Evolutionary conservation across 1,284 basidiomycete genomes (phyloP), one percentile per base, ranked within the genome.

Genomic region (Inonotus hispidus): DNA sequence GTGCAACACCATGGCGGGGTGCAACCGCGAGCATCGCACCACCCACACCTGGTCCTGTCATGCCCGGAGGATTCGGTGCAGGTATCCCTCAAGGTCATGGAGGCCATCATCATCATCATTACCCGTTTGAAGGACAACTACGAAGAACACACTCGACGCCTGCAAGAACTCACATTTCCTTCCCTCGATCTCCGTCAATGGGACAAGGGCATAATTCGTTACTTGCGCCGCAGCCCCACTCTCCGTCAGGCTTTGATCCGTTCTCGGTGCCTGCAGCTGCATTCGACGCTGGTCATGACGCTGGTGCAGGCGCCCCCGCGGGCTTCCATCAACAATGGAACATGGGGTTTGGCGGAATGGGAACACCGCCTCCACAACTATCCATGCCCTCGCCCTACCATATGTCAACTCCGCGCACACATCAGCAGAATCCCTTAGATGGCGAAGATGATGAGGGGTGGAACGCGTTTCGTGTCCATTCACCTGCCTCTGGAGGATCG

Each of bases 61-160:
- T 52, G 10, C 49, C 56, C n/a, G 56, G 60, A 2, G 60, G 60
- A 19, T 62, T 62, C 37, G 60, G 60, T 27, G 60, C 60, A 41
- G 54, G 60, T 4, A 52, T 35, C 14, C 45, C 54, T 41, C 5
- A 35, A 16, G 16, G n/a, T 37, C 46, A 37, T 25, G 37, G 32
- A 16, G 13, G n/a, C 13, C 39, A 43, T 43, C 41, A 43, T 1
- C 41, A 39, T 3, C 38, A 8, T 38, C 37, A 38, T 14, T 38
- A 14, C n/a, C 16, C 16, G 1, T 19, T 21, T 32, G 32, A 8
- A 32, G 32, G 32, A 3, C 4, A 32, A 21, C 16, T 43, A 21
- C 10, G 16, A n/a, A 21, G 41, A 21, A 10, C 41, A 47, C 46
- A 43, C 37, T 39, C 25, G 19, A 47, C 49, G 19, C 46, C 27